These are phyloP conservation scores for Ophiocordyceps camponoti-saundersi DNA, from an alignment of 2,329 filamentous ascomycete species.

Conservation along the genomic window DNA sequence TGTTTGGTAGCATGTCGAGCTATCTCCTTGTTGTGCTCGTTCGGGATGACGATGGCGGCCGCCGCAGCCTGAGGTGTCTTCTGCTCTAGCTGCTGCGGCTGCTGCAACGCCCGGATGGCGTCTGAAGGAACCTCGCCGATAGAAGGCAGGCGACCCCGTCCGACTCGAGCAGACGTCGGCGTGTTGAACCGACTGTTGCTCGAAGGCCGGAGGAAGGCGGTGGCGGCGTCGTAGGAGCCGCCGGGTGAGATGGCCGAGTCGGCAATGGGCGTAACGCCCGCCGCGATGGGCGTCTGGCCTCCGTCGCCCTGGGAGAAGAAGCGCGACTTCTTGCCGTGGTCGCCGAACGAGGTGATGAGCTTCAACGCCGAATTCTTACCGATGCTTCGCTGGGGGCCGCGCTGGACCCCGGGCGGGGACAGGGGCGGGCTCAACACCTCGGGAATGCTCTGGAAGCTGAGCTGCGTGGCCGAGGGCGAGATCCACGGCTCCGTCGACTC, in stretches of 20 bases:
- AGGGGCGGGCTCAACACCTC: slow-evolving; percentile 52
- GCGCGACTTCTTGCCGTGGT: slow-evolving; percentile 41
- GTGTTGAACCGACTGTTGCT: slow-evolving; percentile 54
- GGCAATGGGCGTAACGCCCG: slow-evolving; percentile 75
- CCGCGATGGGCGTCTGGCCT: slow-evolving; percentile 58
- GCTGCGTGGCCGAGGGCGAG: slow-evolving; percentile 57
- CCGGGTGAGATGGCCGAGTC: slow-evolving; percentile 52
- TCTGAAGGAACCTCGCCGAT: slow-evolving; percentile 44
- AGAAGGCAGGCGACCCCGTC: slow-evolving; percentile 52
- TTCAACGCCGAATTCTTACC: slow-evolving; percentile 74
- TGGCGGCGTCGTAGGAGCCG: slow-evolving; percentile 41
- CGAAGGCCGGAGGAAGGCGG: slow-evolving; percentile 49
- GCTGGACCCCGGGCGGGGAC: slow-evolving; percentile 52
- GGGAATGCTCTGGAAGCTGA: slow-evolving; percentile 40
- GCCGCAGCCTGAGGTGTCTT: neutral
- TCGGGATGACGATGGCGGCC: slow-evolving; percentile 1
- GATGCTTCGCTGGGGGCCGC: slow-evolving; percentile 43
- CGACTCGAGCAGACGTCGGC: slow-evolving; percentile 46
- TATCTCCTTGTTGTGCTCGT: slow-evolving; percentile 10
- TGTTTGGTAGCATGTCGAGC: slow-evolving; percentile 19
- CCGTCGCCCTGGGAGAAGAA: slow-evolving; percentile 42
- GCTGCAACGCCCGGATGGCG: slow-evolving; percentile 9
- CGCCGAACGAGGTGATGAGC: slow-evolving; percentile 77
- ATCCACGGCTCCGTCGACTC: slow-evolving; percentile 79
- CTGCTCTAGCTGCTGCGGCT: neutral